These are phyloP conservation scores for Tieghemiomyces parasiticus DNA, from an alignment of 192 early-diverging fungal genomes.

Conservation along the genomic window DNA sequence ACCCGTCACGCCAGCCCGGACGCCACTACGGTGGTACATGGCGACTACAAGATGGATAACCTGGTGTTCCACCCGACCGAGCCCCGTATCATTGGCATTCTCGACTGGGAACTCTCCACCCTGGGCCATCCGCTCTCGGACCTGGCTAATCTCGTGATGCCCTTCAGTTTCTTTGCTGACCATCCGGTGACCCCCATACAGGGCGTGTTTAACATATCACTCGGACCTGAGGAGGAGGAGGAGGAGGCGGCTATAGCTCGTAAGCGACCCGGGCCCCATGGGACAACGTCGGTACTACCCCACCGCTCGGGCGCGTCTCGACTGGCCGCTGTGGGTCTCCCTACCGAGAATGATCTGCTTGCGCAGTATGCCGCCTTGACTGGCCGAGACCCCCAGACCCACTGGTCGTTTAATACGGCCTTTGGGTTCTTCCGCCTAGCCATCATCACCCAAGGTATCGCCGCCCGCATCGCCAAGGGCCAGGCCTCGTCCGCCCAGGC, in stretches of 20 bases:
- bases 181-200: conserved; percentile 38
- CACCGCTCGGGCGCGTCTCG: conserved; percentile 17
- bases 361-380: conserved; percentile 49
- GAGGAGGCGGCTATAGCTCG: too few species aligned
- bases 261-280: too few species aligned
- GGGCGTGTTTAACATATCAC: conserved; percentile 4
- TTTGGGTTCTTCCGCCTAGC: conserved; percentile 79
- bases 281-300: too few species aligned
- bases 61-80: conserved; percentile 64
- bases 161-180: too few species aligned
- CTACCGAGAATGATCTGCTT: conserved; percentile 38
- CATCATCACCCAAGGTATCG: conserved; percentile 78
- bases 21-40: conserved; percentile 73
- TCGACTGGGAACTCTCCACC: conserved; percentile 89
- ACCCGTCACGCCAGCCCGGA: conserved; percentile 45
- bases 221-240: too few species aligned
- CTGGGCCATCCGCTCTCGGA: conserved; percentile 86
- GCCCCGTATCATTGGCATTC: conserved; percentile 62
- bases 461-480: conserved; percentile 68
- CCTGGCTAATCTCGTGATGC: conserved; percentile 71
- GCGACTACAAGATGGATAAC: conserved; percentile 82
- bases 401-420: conserved; percentile 68
- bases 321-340: conserved; percentile 36
- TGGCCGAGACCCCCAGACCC: conserved; percentile 41
- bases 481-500: conserved; percentile 70